Conservation (phyloP, 2,329 filamentous ascomycete genomes). For the Apiospora malaysiana region DNA sequence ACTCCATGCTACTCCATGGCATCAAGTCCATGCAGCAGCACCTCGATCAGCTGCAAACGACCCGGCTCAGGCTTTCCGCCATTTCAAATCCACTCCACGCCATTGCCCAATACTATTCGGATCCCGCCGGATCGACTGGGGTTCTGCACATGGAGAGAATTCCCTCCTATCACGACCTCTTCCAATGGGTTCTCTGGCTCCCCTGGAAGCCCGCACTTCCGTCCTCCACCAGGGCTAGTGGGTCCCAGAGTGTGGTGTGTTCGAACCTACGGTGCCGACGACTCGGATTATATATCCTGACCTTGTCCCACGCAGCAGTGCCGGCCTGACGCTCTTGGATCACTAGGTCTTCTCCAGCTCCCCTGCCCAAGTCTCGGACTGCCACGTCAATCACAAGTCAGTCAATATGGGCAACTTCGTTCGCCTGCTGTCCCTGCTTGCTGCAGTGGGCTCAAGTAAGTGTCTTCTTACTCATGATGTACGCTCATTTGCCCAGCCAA, state of each 20-base stretch:
- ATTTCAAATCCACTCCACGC: background rate
- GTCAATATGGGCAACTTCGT: conserved; percentile 20
- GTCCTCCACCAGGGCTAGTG: background rate
- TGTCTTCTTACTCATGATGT: background rate
- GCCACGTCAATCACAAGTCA: conserved; percentile 11
- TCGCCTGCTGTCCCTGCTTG: conserved; percentile 18
- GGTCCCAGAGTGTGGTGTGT: too few species aligned
- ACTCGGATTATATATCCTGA: background rate
- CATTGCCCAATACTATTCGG: background rate
- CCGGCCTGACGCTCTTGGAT: background rate
- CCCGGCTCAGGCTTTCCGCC: conserved; percentile 7
- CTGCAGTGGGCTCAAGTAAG: conserved; percentile 20
- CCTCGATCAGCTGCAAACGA: background rate
- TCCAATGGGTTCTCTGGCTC: background rate
- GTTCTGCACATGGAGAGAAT: background rate
- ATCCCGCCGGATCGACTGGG: conserved; percentile 7
- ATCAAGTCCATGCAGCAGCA: background rate
- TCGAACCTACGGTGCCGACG: background rate
- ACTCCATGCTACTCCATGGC: background rate
- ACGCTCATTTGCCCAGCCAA: too few species aligned
- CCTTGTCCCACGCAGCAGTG: background rate
- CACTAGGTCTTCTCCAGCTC: background rate
- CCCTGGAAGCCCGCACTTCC: background rate
- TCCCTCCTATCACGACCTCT: conserved; percentile 19
- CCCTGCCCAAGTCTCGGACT: background rate